These are phyloP conservation scores for Cercospora sojina DNA, from an alignment of 2,329 filamentous ascomycete genomes.

Conservation along the genomic window DNA sequence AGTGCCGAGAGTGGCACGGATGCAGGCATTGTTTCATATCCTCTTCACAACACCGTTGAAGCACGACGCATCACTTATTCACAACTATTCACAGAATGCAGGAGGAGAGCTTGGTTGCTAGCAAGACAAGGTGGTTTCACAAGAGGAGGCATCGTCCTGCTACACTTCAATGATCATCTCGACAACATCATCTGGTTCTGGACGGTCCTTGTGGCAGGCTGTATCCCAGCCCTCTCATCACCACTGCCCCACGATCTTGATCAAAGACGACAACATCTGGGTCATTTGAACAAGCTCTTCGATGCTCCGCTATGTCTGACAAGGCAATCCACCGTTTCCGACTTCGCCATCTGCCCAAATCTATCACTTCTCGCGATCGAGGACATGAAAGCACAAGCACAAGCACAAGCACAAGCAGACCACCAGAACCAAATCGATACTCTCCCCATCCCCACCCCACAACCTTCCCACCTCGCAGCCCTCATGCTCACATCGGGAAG, in stretches of 20 bases:
- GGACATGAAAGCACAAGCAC: background rate
- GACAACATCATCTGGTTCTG: constrained; percentile 48
- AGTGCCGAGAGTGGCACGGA: background rate
- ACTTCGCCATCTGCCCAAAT: background rate
- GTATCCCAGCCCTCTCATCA: constrained; percentile 42
- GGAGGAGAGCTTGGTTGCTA: background rate
- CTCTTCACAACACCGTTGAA: background rate
- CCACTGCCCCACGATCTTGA: constrained; percentile 35
- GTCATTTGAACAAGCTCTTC: constrained; percentile 22
- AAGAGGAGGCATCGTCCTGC: background rate
- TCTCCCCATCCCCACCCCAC: background rate
- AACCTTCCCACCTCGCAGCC: constrained; percentile 17
- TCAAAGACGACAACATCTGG: constrained; percentile 36
- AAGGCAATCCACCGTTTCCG: constrained; percentile 7
- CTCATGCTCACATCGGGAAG: constrained; percentile 26
- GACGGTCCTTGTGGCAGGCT: constrained; percentile 39
- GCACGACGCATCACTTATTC: background rate
- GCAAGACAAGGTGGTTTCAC: background rate
- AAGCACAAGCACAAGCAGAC: background rate
- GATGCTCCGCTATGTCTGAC: constrained; percentile 6
- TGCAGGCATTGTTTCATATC: constrained; percentile 5
- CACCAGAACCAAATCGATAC: too few relatives aligned
- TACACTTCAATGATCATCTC: constrained; percentile 40
- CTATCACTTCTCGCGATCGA: constrained; percentile 2
- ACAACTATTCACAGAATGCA: background rate